These are phyloP conservation scores for Karstenula rhodostoma DNA, from an alignment of 2,329 filamentous ascomycete genomes.

Conservation along the genomic window DNA sequence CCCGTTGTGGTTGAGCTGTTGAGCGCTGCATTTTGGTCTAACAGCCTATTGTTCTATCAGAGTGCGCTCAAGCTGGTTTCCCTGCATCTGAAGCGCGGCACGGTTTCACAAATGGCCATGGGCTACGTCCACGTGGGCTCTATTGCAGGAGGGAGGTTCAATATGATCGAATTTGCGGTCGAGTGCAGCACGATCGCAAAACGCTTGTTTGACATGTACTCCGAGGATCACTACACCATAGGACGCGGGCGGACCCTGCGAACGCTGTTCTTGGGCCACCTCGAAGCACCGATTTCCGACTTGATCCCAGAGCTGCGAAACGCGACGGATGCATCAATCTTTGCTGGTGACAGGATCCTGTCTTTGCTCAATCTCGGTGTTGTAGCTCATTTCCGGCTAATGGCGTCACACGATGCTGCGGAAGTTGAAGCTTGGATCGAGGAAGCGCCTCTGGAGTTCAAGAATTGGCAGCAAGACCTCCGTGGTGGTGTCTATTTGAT, in stretches of 20 bases:
- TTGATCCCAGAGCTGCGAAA: slow-evolving; percentile 62
- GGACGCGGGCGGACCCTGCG: slow-evolving; percentile 75
- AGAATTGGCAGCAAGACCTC: slow-evolving; percentile 74
- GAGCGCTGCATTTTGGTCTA: slow-evolving; percentile 76
- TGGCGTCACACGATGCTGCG: slow-evolving; percentile 71
- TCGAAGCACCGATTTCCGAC: slow-evolving; percentile 68
- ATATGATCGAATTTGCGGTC: slow-evolving; percentile 72
- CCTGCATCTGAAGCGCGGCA: slow-evolving; percentile 69
- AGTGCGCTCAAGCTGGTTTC: slow-evolving; percentile 72
- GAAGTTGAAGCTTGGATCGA: slow-evolving; percentile 76
- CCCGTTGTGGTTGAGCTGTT: slow-evolving; percentile 75
- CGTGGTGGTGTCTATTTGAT: slow-evolving; percentile 76
- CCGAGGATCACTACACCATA: slow-evolving; percentile 64
- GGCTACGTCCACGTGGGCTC: slow-evolving; percentile 73
- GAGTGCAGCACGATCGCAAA: slow-evolving; percentile 71
- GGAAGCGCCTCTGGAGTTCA: slow-evolving; percentile 76
- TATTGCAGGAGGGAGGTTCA: slow-evolving; percentile 73
- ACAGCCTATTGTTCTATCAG: slow-evolving; percentile 76
- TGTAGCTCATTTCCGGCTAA: slow-evolving; percentile 71
- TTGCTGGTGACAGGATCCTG: slow-evolving; percentile 74
- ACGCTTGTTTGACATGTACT: slow-evolving; percentile 69
- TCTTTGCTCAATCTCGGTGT: slow-evolving; percentile 77
- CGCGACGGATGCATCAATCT: slow-evolving; percentile 70
- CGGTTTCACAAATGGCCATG: slow-evolving; percentile 74
- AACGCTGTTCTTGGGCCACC: slow-evolving; percentile 73